phyloP scores from a whole-genome alignment of 257 asterid genomes.

The Cynanchum wilfordii region DNA sequence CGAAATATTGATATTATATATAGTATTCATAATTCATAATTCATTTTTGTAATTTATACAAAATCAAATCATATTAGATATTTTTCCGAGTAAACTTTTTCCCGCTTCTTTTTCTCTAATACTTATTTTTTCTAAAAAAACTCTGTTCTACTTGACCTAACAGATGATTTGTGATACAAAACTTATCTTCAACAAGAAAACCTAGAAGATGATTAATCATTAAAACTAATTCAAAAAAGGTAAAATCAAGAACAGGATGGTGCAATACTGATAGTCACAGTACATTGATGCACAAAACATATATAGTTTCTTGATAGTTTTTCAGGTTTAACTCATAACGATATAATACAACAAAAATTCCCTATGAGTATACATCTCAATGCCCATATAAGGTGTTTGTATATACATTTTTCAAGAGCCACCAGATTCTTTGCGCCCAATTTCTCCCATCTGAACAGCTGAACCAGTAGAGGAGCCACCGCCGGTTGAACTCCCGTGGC shows the following conservation, averaged over 20 bases:
- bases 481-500: conserved; percentile 35
- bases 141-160: too few relatives aligned
- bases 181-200: too few relatives aligned
- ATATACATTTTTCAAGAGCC: neutral
- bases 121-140: too few relatives aligned
- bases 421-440: conserved; percentile 30
- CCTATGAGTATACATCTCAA: neutral
- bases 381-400: neutral
- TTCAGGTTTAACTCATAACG: neutral
- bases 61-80: too few relatives aligned
- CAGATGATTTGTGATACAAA: too few relatives aligned
- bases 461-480: conserved; percentile 36
- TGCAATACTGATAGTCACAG: neutral
- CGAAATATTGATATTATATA: too few relatives aligned
- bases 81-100: too few relatives aligned
- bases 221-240: too few relatives aligned
- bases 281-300: neutral
- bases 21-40: too few relatives aligned
- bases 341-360: neutral
- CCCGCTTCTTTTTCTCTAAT: too few relatives aligned
- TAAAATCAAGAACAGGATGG: neutral
- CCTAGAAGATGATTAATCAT: too few relatives aligned
- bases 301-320: neutral
- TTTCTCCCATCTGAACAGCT: conserved; percentile 44
- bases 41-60: too few relatives aligned